Evolutionary conservation across 116 monocot genomes (phyloP), one percentile per base, ranked within the genome.

Genomic region (Cymodocea nodosa): DNA sequence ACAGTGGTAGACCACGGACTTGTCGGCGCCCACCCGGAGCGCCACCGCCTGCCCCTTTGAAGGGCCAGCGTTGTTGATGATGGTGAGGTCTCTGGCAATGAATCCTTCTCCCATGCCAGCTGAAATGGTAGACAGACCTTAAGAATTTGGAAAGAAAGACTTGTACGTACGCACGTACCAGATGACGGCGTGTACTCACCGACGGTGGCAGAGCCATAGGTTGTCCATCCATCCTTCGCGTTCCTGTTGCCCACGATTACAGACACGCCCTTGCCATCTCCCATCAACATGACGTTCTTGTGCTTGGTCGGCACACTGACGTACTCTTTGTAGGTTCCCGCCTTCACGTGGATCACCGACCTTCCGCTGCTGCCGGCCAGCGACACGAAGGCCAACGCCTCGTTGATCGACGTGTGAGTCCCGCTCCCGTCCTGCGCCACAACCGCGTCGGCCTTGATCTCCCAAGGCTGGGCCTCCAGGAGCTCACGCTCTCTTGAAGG

Each of bases 151-250:
- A n/a, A n/a, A n/a, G n/a, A n/a, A n/a, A n/a, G n/a, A n/a, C n/a
- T n/a, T n/a, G n/a, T n/a, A n/a, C n/a, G n/a, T n/a, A n/a, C n/a
- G n/a, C n/a, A n/a, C n/a, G n/a, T n/a, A n/a, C n/a, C n/a, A n/a
- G n/a, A n/a, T n/a, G n/a, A n/a, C n/a, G n/a, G n/a, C 5, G 12
- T 11, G 52, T 48, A 49, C 75, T 53, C 71, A 90, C 90, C 85
- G 52, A 90, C 83, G 50, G 83, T 90, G 17, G 90, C 90, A 17
- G 90, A 86, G 0, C 50, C 24, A 59, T 81, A 90, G 0, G 90
- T 90, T 37, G 72, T 81, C 6, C 23, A 73, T 0, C 86, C 86
- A 15, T 40, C 72, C 0, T 34, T 70, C 0, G 54, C 66, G 69
- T 25, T 90, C 39, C 60, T 48, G 68, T 50, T 62, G 4, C 79